Conservation (phyloP, 345 rosid species). For the Euphorbia lathyris region DNA sequence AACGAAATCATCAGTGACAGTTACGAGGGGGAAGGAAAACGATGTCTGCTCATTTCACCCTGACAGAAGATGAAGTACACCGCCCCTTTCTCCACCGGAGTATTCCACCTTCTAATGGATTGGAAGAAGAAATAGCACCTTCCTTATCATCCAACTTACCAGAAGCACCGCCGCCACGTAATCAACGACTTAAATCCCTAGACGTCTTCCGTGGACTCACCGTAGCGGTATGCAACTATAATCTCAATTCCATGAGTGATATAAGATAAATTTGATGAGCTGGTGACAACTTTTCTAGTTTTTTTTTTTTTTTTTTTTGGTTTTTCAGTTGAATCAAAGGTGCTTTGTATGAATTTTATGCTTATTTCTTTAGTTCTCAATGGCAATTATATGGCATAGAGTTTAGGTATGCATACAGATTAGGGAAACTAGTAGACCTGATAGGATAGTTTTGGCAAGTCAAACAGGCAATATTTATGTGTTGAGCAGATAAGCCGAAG, state of each 20-base stretch:
- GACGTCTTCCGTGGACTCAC: slow-evolving; percentile 64
- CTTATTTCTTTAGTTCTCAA: neutral
- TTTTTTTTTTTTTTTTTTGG: too few species aligned
- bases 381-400: neutral
- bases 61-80: slow-evolving; percentile 18
- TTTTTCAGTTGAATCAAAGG: neutral
- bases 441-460: neutral
- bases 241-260: neutral
- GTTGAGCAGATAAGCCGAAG: neutral
- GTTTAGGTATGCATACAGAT: neutral
- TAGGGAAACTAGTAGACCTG: neutral
- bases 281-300: neutral
- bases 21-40: neutral
- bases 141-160: slow-evolving; percentile 19
- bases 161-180: slow-evolving; percentile 6
- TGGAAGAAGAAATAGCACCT: slow-evolving; percentile 19
- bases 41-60: slow-evolving; percentile 17
- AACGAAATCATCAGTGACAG: neutral
- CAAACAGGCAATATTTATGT: neutral
- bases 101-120: neutral
- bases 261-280: neutral
- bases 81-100: slow-evolving; percentile 24
- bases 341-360: neutral
- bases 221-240: slow-evolving; percentile 37
- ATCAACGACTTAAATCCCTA: slow-evolving; percentile 49